Percentiles rank a stretch among this genome's conserved stretches.
Evolutionary conservation across 805 yeast species (phyloP).

Genomic region (Wickerhamomyces subpelliculosus): DNA sequence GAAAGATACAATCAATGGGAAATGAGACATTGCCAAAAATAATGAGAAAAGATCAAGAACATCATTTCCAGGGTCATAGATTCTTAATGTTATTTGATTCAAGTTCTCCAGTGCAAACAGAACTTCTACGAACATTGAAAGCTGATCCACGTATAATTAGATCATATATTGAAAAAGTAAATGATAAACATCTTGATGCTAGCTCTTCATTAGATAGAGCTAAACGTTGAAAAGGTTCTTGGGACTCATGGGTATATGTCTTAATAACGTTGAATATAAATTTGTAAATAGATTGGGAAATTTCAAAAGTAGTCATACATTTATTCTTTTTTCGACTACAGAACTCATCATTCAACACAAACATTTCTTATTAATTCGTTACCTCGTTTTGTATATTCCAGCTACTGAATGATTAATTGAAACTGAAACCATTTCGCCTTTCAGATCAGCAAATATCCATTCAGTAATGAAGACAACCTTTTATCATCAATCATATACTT

Average conservation of each 20-base stretch:
- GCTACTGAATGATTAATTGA: too few species aligned
- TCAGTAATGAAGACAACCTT: too few species aligned
- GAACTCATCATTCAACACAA: too few species aligned
- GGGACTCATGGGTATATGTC: too few species aligned
- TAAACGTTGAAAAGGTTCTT: background rate
- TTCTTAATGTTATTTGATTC: slow-evolving; percentile 84
- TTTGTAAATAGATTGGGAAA: too few species aligned
- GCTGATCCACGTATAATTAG: slow-evolving; percentile 90
- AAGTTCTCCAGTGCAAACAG: slow-evolving; percentile 79
- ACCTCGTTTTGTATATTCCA: too few species aligned
- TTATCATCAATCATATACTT: background rate
- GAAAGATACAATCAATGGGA: slow-evolving; percentile 77
- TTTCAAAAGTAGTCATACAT: too few species aligned
- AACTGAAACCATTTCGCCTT: too few species aligned
- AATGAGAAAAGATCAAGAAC: slow-evolving; percentile 78
- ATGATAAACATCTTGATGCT: slow-evolving; percentile 43
- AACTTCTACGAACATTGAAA: slow-evolving; percentile 70
- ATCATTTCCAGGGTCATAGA: slow-evolving; percentile 85
- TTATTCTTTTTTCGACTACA: too few species aligned
- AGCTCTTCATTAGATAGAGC: slow-evolving; percentile 50
- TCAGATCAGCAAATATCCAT: too few species aligned
- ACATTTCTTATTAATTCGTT: too few species aligned
- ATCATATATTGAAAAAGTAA: slow-evolving; percentile 62
- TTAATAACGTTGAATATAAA: too few species aligned
- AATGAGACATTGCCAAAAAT: slow-evolving; percentile 72